These are phyloP conservation scores for Noccaea caerulescens DNA, from an alignment of 345 rosid genomes.

Conservation along the genomic window DNA sequence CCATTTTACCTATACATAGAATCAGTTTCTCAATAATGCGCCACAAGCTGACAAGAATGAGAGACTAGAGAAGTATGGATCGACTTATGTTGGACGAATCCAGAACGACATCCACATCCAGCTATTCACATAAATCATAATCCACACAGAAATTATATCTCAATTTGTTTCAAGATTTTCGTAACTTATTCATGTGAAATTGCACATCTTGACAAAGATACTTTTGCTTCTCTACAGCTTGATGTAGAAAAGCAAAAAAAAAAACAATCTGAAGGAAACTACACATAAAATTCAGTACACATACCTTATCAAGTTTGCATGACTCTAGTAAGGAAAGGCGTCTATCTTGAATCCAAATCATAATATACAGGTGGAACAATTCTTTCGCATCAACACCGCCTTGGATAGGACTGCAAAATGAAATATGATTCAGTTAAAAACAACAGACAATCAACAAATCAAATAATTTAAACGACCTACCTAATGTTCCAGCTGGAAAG, in stretches of 20 bases:
- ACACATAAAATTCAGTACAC: constrained; percentile 10
- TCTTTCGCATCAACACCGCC: constrained; percentile 98
- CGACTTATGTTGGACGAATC: not conserved
- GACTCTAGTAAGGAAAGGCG: constrained; percentile 85
- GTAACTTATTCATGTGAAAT: constrained; percentile 3
- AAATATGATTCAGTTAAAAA: constrained; percentile 26
- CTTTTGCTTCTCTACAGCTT: constrained; percentile 19
- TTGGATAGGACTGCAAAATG: constrained; percentile 70
- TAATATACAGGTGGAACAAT: constrained; percentile 86
- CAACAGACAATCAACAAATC: constrained; percentile 11
- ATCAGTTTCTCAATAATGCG: constrained; percentile 19
- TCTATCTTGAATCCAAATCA: constrained; percentile 97
- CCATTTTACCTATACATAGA: constrained; percentile 78
- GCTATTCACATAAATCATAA: constrained; percentile 1
- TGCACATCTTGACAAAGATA: constrained; percentile 1
- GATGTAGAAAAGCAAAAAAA: not conserved
- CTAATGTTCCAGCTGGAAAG: constrained; percentile 83
- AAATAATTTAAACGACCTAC: constrained; percentile 46
- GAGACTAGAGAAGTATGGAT: constrained; percentile 7
- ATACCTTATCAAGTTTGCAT: constrained; percentile 96
- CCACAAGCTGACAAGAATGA: constrained; percentile 12
- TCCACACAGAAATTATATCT: not conserved
- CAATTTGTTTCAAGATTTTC: constrained; percentile 22
- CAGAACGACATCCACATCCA: constrained; percentile 9
- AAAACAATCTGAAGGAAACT: not conserved